A percentile compares a stretch with the other conserved stretches of the same genome.
These are phyloP conservation scores for Hylodesmum podocarpum DNA, from an alignment of 306 rosid species.

Conservation along the genomic window DNA sequence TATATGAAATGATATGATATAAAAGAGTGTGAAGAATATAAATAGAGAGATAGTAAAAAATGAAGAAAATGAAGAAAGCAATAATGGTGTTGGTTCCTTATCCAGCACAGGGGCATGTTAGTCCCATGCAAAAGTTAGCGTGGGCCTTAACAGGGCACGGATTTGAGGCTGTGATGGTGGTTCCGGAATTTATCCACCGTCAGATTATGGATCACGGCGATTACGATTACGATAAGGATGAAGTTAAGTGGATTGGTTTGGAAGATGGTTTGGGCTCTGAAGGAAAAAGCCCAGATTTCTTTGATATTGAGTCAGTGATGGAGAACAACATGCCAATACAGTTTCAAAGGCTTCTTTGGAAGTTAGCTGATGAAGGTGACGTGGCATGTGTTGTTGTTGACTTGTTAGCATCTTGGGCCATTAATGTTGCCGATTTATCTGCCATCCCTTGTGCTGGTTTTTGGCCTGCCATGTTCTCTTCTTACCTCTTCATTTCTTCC, in stretches of 20 bases:
- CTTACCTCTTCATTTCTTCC: conserved; percentile 55
- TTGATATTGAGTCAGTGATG: conserved; percentile 58
- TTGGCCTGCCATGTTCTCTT: conserved; percentile 89
- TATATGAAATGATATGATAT: no score
- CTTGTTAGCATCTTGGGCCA: conserved; percentile 79
- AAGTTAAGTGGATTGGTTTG: conserved; percentile 37
- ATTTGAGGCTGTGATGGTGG: conserved; percentile 45
- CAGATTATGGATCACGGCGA: conserved; percentile 15
- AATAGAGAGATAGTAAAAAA: background rate
- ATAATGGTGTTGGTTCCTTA: conserved; percentile 70
- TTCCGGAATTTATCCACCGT: conserved; percentile 49
- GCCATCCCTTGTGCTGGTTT: conserved; percentile 58
- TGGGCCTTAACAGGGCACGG: conserved; percentile 42
- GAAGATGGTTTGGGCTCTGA: conserved; percentile 32
- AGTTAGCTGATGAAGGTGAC: conserved; percentile 14
- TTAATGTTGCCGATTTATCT: conserved; percentile 46
- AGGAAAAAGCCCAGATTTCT: conserved; percentile 55
- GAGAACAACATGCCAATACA: conserved; percentile 58
- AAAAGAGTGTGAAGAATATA: no score
- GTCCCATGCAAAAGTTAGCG: conserved; percentile 80
- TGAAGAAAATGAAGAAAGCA: conserved; percentile 38
- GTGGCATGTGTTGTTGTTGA: conserved; percentile 65
- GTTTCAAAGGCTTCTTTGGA: conserved; percentile 41
- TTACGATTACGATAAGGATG: background rate
- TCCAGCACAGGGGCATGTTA: conserved; percentile 90